Evolutionary conservation across 805 yeast genomes (phyloP).

Genomic region (Lipomyces mesembrius): DNA sequence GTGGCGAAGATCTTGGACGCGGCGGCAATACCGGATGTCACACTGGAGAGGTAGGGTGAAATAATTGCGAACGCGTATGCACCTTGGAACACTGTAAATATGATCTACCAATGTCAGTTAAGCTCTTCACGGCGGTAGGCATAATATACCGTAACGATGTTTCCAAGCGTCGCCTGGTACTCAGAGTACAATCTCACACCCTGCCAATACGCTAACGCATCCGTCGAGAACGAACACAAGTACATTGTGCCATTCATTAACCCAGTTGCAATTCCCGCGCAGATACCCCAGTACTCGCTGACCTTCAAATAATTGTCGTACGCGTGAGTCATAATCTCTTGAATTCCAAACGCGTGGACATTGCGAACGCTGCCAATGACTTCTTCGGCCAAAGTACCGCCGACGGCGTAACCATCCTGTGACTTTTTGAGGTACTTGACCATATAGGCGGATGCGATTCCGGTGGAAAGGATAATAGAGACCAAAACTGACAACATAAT

Average conservation of each 20-base stretch:
- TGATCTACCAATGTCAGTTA: constrained; percentile 8
- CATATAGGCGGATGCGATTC: constrained; percentile 43
- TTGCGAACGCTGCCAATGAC: constrained; percentile 48
- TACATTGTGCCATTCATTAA: constrained; percentile 44
- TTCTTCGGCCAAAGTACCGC: constrained; percentile 49
- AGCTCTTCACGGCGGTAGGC: neutral
- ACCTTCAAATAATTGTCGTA: constrained; percentile 43
- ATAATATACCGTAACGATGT: constrained; percentile 27
- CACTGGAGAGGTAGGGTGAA: constrained; percentile 48
- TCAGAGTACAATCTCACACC: constrained; percentile 38
- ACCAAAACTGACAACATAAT: constrained; percentile 47
- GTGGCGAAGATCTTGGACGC: constrained; percentile 48
- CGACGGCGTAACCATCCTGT: constrained; percentile 20
- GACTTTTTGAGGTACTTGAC: constrained; percentile 26
- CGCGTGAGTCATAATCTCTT: constrained; percentile 43
- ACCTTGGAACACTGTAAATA: constrained; percentile 49
- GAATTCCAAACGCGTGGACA: constrained; percentile 51
- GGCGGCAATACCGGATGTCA: constrained; percentile 48
- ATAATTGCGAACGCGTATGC: constrained; percentile 49
- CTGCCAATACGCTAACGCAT: constrained; percentile 43
- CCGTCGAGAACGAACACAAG: constrained; percentile 35
- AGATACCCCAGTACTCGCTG: constrained; percentile 35
- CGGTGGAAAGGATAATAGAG: constrained; percentile 44
- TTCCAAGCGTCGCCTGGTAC: constrained; percentile 32
- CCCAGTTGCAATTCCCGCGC: constrained; percentile 21